Conservation (phyloP, 306 rosid genomes). For the Sicyos edulis region DNA sequence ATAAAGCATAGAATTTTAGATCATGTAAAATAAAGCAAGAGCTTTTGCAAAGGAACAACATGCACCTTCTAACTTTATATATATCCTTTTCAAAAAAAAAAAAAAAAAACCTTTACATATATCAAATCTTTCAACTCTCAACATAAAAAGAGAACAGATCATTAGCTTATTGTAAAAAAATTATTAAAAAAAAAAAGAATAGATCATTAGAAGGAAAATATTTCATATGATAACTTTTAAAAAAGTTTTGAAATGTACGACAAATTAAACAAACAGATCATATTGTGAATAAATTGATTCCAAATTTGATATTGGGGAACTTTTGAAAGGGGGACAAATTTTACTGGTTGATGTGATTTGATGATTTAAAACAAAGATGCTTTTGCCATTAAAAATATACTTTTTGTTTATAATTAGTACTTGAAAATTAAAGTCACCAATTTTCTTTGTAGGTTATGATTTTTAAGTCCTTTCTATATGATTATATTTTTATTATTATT, state of each 20-base stretch:
- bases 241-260: not conserved
- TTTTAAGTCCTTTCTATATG: not conserved
- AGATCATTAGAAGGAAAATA: no score
- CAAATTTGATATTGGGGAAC: not conserved
- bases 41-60: not conserved
- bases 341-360: conserved; percentile 27
- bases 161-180: no score
- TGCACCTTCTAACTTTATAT: not conserved
- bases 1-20: not conserved
- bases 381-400: conserved; percentile 33
- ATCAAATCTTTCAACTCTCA: not conserved
- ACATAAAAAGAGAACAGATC: not conserved
- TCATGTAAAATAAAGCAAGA: not conserved
- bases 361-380: conserved; percentile 35
- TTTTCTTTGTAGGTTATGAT: conserved; percentile 39
- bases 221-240: no score
- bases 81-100: no score
- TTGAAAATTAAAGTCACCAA: conserved; percentile 28
- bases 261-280: not conserved
- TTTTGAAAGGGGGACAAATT: not conserved
- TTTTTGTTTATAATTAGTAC: conserved; percentile 29
- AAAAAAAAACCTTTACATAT: no score
- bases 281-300: not conserved
- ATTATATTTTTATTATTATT: not conserved
- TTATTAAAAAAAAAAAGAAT: no score